Evolutionary conservation across 2,329 filamentous ascomycete genomes (phyloP).

Genomic region (Biscogniauxia sp.): DNA sequence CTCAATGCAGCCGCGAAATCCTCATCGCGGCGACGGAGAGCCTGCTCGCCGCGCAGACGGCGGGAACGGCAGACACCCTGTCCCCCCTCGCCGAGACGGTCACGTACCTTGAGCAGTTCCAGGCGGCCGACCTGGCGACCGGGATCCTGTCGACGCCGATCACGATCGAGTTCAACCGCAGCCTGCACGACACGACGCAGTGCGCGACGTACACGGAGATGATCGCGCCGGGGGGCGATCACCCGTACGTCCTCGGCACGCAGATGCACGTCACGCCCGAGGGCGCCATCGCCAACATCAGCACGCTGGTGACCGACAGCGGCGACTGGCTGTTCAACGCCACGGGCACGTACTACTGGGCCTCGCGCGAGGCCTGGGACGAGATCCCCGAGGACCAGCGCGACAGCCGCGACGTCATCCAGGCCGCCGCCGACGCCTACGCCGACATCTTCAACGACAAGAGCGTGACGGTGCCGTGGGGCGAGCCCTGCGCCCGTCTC

Average conservation of each 20-base stretch:
- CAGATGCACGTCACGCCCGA: constrained; percentile 32
- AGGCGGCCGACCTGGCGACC: constrained; percentile 27
- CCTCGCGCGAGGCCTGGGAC: constrained; percentile 34
- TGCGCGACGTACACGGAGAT: constrained; percentile 39
- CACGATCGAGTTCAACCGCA: constrained; percentile 36
- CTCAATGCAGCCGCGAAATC: constrained; percentile 26
- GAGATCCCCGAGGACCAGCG: constrained; percentile 32
- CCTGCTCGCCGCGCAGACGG: constrained; percentile 27
- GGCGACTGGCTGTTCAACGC: constrained; percentile 41
- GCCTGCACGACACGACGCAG: constrained; percentile 35
- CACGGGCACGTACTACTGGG: constrained; percentile 34
- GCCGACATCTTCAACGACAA: constrained; percentile 37
- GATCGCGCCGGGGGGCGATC: constrained; percentile 30
- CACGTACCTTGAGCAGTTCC: constrained; percentile 35
- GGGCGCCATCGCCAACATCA: constrained; percentile 29
- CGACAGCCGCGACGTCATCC: constrained; percentile 33
- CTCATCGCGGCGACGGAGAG: constrained; percentile 26
- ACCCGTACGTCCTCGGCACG: constrained; percentile 39
- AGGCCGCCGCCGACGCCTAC: constrained; percentile 38
- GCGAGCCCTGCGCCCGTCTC: constrained; percentile 35
- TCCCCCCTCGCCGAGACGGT: constrained; percentile 17
- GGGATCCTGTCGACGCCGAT: constrained; percentile 34
- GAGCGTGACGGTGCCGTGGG: constrained; percentile 38
- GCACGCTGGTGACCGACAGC: constrained; percentile 33
- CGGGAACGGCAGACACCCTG: constrained; percentile 17